Base-by-base conservation (phyloP, 2,329 filamentous ascomycete genomes). In the Penicillium corylophilum region DNA sequence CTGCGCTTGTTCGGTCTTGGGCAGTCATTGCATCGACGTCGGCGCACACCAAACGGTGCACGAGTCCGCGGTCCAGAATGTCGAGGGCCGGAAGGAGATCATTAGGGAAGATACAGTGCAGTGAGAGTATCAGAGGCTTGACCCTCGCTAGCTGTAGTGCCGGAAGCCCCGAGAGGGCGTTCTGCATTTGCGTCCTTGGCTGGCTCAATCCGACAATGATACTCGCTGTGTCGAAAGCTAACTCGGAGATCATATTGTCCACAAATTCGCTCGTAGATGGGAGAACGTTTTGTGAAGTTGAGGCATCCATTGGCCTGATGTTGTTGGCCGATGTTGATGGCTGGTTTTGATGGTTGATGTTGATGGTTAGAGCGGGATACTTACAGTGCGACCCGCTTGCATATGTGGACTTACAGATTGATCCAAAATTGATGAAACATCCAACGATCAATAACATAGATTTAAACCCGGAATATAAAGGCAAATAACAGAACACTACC, bases 31-130 rank as follows among this genome's bases (percentile, higher is more conserved):
- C n/a, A 20, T 50, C 15, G 40, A n/a, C 10, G n/a, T 59, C 48
- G 7, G 40, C 29, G 24, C 53, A 36, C 9, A 68, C 39, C 15
- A 85, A 70, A 1, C 84, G 79, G 5, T 79, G 84, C 29, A 96
- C 83, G 0, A 94, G 81, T 2, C 80, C 75, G 23, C 90, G 82
- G 70, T 99, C 94, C 1, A 99, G 79, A 0, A 97, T 79, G 70
- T 97, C 92, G 2, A 99, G 79, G 0, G 93, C 90, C 2, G 90
- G 89, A 1, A 96, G 84, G 2, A 96, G 75, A 48, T 90, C 82
- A 56, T 84, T 83, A 0, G 91, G 91, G 65, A 95, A 95, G 13
- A 96, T 75, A 29, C 90, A 88, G 73, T 96, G 92, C 0, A 96
- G 81, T 0, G 89, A 90, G 1, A 90, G 76, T n/a, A 96, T 76